These are phyloP conservation scores for Trichaptum fuscoviolaceum DNA, from an alignment of 768 basidiomycete genomes.

Conservation along the genomic window DNA sequence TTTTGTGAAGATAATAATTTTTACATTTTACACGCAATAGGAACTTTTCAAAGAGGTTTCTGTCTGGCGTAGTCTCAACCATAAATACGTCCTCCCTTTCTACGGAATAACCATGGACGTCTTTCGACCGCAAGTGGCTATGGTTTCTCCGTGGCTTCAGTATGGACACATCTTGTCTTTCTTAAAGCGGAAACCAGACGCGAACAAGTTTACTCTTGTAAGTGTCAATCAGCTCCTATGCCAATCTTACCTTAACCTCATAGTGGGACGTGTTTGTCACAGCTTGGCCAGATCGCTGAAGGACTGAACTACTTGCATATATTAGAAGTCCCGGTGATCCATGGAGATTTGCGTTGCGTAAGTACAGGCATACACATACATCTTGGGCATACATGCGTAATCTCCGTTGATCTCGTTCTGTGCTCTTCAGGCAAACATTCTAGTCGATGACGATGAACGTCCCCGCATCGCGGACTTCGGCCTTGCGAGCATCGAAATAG, in stretches of 20 bases:
- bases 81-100: slow-evolving; percentile 4
- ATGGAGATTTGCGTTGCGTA: slow-evolving; percentile 26
- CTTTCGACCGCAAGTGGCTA: background rate
- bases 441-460: slow-evolving; percentile 11
- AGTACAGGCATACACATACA: background rate
- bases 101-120: slow-evolving; percentile 1
- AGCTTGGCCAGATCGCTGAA: slow-evolving; percentile 16
- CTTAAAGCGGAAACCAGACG: background rate
- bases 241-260: background rate
- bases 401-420: background rate
- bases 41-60: background rate
- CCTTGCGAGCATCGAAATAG: slow-evolving; percentile 9
- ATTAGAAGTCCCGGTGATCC: slow-evolving; percentile 15
- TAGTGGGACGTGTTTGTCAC: background rate
- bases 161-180: background rate
- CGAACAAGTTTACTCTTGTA: background rate
- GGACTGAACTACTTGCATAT: slow-evolving; percentile 24
- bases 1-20: background rate
- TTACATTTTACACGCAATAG: background rate
- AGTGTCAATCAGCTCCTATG: background rate
- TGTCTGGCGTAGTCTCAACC: background rate
- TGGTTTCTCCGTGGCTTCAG: slow-evolving; percentile 5
- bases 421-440: slow-evolving; percentile 15
- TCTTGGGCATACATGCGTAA: background rate
- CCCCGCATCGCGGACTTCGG: slow-evolving; percentile 18